phyloP scores from a whole-genome alignment of 1,139 yeast species.

The Dujonia santamariae region DNA sequence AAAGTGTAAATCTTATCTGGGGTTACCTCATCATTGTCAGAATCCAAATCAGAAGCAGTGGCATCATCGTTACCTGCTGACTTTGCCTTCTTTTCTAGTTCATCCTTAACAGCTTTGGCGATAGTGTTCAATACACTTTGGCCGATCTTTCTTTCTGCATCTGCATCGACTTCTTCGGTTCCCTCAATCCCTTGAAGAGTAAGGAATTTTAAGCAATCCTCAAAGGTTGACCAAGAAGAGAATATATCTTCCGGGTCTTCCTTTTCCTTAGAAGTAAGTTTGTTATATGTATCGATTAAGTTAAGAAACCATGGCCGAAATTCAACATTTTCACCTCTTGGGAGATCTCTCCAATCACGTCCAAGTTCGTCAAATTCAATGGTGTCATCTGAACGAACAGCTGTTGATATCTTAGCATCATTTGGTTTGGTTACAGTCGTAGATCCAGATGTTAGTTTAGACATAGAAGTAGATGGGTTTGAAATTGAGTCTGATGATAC shows the following conservation, averaged over 20 bases:
- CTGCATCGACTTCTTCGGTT: constrained; percentile 2
- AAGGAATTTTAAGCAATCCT: constrained; percentile 5
- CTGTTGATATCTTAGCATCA: constrained; percentile 22
- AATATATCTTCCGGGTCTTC: constrained; percentile 26
- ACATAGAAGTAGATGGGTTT: no score
- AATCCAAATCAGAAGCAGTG: constrained; percentile 13
- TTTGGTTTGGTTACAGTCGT: no score
- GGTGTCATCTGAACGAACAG: constrained; percentile 29
- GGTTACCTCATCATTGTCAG: constrained; percentile 24
- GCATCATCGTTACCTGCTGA: constrained; percentile 3
- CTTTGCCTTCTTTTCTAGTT: constrained; percentile 11
- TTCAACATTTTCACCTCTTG: constrained; percentile 50
- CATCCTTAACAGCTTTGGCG: constrained; percentile 48
- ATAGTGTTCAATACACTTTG: constrained; percentile 45
- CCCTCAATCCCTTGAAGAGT: constrained; percentile 3
- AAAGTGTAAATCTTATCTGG: constrained; percentile 50
- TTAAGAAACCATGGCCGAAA: constrained; percentile 19
- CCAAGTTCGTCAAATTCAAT: constrained; percentile 57
- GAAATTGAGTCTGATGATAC: no score
- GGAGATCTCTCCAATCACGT: constrained; percentile 68
- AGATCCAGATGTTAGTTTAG: no score
- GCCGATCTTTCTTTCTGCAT: constrained; percentile 31
- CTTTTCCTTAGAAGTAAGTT: constrained; percentile 14
- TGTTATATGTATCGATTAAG: constrained; percentile 15
- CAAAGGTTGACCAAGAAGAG: constrained; percentile 10